Evolutionary conservation across 352 stramenopile genomes (phyloP), one percentile per base, ranked within the genome.

Genomic region (Pythium rhizo-oryzae): DNA sequence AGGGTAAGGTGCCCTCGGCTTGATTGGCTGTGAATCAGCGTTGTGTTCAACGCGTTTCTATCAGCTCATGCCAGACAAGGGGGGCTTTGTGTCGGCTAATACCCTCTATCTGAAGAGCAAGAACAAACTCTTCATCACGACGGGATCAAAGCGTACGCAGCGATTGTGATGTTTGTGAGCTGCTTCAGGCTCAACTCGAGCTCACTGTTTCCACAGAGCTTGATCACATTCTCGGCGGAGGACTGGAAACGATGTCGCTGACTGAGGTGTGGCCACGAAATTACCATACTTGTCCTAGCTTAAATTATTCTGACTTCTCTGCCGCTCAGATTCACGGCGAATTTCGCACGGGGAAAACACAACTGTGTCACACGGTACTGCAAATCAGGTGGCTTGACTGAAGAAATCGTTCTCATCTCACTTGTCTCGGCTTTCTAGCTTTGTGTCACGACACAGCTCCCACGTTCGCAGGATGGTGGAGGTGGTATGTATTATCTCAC

Each of bases 301-400:
- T 4, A 2, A 19, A 30, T 39, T 55, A 41, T 18, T 64, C 62
- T 39, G 44, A 51, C 18, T 37, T n/a, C 16, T 43, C 56, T 1
- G 30, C 33, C 15, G 16, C 30, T 11, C 9, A 97, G 89, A 79
- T 97, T 60, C 93, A 95, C 58, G 92, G 94, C 19, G 94, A 98
- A 67, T 98, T 98, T 68, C 80, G 96, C 19, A 98, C 95, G 19
- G 96, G 95, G 23, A 99, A 99, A 72, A 98, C 95, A 1, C 95
- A 99, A 67, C 77, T 99, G 19, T 95, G 89, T 44, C 94, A 98
- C 72, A 98, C 95, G 43, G 85, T 92, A 83, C 33, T 25, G 18
- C 1, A 15, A 33, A 43, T 47, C n/a, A 28, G 24, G n/a, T 28
- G 19, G 16, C 2, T 30, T 13, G 19, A 28, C 13, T 4, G 8